phyloP scores from a whole-genome alignment of 2,329 filamentous ascomycete species.

The Cladorrhinum sp. region DNA sequence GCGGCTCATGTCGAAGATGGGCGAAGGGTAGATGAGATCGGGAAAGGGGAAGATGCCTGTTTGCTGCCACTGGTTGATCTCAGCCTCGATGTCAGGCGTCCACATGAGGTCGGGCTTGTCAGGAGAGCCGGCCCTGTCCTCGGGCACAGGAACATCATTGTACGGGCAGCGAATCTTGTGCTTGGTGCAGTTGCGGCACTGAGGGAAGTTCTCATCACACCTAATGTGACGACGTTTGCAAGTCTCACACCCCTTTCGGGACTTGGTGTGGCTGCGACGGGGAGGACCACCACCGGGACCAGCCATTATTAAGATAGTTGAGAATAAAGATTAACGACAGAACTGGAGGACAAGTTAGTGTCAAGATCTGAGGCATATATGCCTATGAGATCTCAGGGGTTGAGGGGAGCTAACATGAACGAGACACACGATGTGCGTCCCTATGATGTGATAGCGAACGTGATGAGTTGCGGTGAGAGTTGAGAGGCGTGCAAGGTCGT shows the following conservation, averaged over 20 bases:
- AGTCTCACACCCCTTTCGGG: conserved; percentile 94
- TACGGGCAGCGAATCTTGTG: conserved; percentile 98
- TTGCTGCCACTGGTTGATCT: conserved; percentile 78
- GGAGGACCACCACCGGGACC: conserved; percentile 93
- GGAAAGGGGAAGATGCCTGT: conserved; percentile 85
- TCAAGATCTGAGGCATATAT: conserved; percentile 9
- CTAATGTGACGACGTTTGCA: conserved; percentile 96
- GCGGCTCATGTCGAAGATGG: conserved; percentile 59
- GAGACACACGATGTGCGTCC: conserved; percentile 26
- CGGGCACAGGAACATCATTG: conserved; percentile 76
- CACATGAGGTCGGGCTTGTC: conserved; percentile 72
- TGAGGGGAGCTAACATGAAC: conserved; percentile 22
- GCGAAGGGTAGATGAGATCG: conserved; percentile 73
- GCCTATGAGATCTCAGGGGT: background rate
- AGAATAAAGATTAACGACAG: conserved; percentile 35
- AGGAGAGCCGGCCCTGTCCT: conserved; percentile 59
- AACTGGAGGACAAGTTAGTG: conserved; percentile 29
- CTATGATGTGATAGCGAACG: conserved; percentile 28
- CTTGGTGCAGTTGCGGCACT: conserved; percentile 98
- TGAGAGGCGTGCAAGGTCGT: conserved; percentile 14
- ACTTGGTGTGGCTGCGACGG: conserved; percentile 90
- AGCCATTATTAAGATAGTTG: conserved; percentile 63
- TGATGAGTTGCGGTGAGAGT: conserved; percentile 19
- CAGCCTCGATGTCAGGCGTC: conserved; percentile 79
- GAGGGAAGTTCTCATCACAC: conserved; percentile 95